Conservation (phyloP, 106 monocot species). For the Platanthera zijinensis region DNA sequence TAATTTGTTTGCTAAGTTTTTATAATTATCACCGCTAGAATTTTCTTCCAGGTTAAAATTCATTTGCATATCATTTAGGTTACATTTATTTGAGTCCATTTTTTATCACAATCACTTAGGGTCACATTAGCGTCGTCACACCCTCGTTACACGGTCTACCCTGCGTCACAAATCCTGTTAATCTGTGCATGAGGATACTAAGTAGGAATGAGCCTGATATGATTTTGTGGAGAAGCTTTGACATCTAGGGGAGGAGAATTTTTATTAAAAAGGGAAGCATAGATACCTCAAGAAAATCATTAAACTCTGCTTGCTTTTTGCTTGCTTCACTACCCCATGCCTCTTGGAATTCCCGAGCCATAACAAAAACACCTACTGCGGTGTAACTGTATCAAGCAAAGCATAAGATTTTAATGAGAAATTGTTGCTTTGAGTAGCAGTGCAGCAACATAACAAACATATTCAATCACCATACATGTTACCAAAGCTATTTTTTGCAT, state of each 20-base stretch:
- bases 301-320: constrained; percentile 75
- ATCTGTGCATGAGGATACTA: neutral
- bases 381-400: constrained; percentile 62
- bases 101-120: too few species aligned
- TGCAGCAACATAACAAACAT: constrained; percentile 5
- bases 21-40: too few species aligned
- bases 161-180: neutral
- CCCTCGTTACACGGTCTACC: too few species aligned
- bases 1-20: too few species aligned
- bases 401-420: neutral
- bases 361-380: constrained; percentile 98
- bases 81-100: too few species aligned
- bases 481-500: constrained; percentile 99
- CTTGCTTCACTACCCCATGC: constrained; percentile 80
- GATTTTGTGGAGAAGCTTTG: neutral
- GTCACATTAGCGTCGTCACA: too few species aligned
- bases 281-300: constrained; percentile 84
- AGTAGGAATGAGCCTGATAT: neutral
- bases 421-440: neutral
- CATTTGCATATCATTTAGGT: too few species aligned
- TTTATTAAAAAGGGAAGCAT: neutral
- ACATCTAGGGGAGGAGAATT: neutral
- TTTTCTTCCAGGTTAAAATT: too few species aligned
- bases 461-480: constrained; percentile 50
- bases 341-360: constrained; percentile 70